phyloP scores from a whole-genome alignment of 306 rosid species.

The Malus fusca region DNA sequence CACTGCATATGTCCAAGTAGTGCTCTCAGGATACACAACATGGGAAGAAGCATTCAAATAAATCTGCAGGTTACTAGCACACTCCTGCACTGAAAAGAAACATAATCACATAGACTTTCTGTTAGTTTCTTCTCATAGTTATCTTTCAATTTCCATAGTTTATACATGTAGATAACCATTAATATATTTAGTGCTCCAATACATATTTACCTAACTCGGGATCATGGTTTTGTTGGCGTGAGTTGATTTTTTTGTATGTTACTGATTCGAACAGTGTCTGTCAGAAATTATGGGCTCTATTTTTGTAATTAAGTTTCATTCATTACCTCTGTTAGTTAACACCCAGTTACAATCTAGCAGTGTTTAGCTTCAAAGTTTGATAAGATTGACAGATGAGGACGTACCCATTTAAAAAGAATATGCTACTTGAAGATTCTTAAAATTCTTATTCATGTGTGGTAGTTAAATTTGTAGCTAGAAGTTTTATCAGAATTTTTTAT shows the following conservation, averaged over 20 bases:
- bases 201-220: neutral
- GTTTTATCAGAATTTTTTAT: neutral
- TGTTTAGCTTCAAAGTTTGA: neutral
- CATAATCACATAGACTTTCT: neutral
- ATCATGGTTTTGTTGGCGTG: neutral
- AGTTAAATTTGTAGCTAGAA: neutral
- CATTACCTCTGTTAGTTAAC: neutral
- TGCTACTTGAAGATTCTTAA: neutral
- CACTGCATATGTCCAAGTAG: neutral
- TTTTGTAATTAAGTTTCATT: neutral
- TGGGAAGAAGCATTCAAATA: neutral
- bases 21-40: neutral
- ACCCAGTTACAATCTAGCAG: neutral
- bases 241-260: neutral
- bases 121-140: neutral
- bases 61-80: neutral
- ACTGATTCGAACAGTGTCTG: neutral
- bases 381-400: neutral
- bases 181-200: constrained; percentile 1
- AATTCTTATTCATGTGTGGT: neutral
- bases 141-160: neutral
- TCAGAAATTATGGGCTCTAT: neutral
- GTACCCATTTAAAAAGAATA: neutral
- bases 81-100: neutral
- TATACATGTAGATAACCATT: neutral